Base-by-base conservation (phyloP, 495 filamentous ascomycete species). In the Talaromyces wortmannii region DNA sequence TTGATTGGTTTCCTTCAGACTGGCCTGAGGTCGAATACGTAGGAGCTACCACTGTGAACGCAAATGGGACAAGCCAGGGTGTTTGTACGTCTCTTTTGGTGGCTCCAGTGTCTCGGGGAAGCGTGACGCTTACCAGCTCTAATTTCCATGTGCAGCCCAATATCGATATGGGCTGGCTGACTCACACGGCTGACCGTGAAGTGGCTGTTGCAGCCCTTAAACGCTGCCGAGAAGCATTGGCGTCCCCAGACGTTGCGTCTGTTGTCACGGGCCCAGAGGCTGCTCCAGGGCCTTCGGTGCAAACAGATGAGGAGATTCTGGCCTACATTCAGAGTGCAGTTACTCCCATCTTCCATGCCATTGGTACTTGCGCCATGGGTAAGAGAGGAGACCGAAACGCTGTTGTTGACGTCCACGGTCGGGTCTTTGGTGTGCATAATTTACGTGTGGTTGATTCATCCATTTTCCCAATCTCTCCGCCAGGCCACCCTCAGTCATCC, bases 381-480 rank as follows among this genome's bases (percentile, higher is more conserved):
- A 64, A 49, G 8, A 16, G 29, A 0, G 57, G 55, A 18, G 83
- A 86, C 59, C 13, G 59, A 0, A 76, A 69, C 62, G 81, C 83
- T 0, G 84, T 88, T 7, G 70, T 87, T 7, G 84, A 87, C 57
- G 57, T 64, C 0, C 61, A 70, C 8, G 77, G 70, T 0, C 68
- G 68, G 31, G 84, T 86, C 0, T 66, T 67, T 53, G 82, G 82
- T 0, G 78, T 83, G 0, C 52, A 68, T 1, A 64, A 68, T 0
- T 50, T 87, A 48, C 69, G 83, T n/a, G 79, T 86, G 8, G 81
- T 87, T 4, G 84, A 87, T 66, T 77, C 78, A 2, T 75, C 73
- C 44, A 62, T 76, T 17, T 82, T 86, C 55, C 77, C 83, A 0
- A 62, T 85, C 15, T 58, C 83, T 29, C 72, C 73, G 1, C 81